Evolutionary conservation across 139 green algal species (phyloP), one percentile per base, ranked within the genome.

Genomic region (Zygnema cylindricum): DNA sequence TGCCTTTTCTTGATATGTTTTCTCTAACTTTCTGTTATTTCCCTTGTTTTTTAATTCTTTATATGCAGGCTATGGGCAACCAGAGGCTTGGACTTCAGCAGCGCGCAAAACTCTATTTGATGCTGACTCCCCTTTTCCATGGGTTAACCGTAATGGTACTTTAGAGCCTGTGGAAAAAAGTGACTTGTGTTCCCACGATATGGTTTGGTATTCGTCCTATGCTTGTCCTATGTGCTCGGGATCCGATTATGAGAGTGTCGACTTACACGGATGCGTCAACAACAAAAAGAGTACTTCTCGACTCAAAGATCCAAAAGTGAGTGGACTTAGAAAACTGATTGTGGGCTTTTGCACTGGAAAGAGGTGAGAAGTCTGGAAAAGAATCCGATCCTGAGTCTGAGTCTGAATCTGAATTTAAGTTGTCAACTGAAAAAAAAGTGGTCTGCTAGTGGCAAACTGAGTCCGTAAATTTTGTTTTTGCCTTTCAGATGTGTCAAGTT

Each of bases 191-290:
- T 43, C 63, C 23, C 57, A 43, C 83, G 49, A 25, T 63, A 82
- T 88, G 1, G 49, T 88, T 36, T 88, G 83, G 83, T 88, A 82
- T 75, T 73, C 35, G 21, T 21, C 41, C 2, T 88, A 77, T 25
- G 83, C 83, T 7, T 88, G 83, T 75, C 83, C 83, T 22, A n/a
- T 88, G 22, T 88, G 83, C 63, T 35, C 55, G 0, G 33, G 63
- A 43, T 32, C 55, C 16, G 83, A 88, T 75, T 83, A 77, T 36
- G 63, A 83, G 32, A 33, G 23, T 23, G 83, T 88, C 33, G 63
- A 82, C 33, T 25, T 82, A 0, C 30, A 77, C 21, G 22, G 38
- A 3, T 88, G 83, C 83, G 36, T 43, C 33, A 23, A 42, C 55
- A 82, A 82, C 83, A n/a, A 32, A 35, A 73, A 75, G 42, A 55